Evolutionary conservation across 2,329 filamentous ascomycete species (phyloP).

Genomic region (Aspergillus sp.): DNA sequence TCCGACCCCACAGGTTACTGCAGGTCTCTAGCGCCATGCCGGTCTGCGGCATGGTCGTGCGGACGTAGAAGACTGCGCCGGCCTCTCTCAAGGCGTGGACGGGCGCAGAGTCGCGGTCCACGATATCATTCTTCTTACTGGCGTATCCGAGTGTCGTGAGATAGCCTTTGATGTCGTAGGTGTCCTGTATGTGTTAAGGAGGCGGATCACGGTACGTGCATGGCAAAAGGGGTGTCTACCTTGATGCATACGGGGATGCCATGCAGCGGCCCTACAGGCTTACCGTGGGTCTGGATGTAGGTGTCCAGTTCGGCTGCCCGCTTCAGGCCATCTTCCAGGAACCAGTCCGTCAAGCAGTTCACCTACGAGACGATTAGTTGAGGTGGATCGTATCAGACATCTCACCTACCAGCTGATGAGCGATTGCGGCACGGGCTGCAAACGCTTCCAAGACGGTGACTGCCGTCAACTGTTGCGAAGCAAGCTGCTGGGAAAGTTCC

Average conservation of each 20-base stretch:
- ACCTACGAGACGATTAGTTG: no score
- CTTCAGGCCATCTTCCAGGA: constrained; percentile 50
- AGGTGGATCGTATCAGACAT: no score
- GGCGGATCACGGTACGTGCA: not conserved
- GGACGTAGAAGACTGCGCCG: constrained; percentile 1
- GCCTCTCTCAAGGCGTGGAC: no score
- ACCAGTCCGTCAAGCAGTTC: constrained; percentile 51
- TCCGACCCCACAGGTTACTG: constrained; percentile 53
- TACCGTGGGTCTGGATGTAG: constrained; percentile 37
- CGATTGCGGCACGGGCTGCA: no score
- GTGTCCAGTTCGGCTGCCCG: constrained; percentile 48
- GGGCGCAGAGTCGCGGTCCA: not conserved
- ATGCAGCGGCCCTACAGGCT: constrained; percentile 56
- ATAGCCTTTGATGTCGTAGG: constrained; percentile 1
- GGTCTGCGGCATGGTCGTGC: constrained; percentile 3
- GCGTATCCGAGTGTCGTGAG: not conserved
- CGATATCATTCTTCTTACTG: not conserved
- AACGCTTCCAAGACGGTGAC: no score
- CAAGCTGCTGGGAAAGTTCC: no score
- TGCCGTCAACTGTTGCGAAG: no score
- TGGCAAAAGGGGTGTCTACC: constrained; percentile 10
- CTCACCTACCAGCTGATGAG: no score
- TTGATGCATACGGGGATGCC: constrained; percentile 56
- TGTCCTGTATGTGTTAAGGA: not conserved
- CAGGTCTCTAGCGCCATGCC: constrained; percentile 1